Evolutionary conservation across 1,139 yeast species (phyloP).

Genomic region (Taphrina deformans): DNA sequence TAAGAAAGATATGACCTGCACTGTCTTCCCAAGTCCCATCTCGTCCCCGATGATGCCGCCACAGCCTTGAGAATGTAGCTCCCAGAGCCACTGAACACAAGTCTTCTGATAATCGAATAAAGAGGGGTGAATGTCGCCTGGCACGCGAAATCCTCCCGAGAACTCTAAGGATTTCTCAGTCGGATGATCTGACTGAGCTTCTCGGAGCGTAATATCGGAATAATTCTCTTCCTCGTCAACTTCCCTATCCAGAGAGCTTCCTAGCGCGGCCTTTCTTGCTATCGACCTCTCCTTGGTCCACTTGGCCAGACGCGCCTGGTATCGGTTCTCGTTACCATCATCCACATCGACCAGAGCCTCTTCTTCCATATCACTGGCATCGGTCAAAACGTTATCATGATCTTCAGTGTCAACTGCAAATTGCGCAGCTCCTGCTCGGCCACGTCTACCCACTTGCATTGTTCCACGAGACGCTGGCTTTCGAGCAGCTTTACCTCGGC

Average conservation of each 20-base stretch:
- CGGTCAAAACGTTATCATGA: background rate
- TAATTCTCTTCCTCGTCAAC: constrained; percentile 36
- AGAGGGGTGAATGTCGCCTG: constrained; percentile 87
- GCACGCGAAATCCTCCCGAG: constrained; percentile 67
- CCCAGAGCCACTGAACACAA: constrained; percentile 74
- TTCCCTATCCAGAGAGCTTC: constrained; percentile 32
- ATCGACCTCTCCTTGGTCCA: constrained; percentile 55
- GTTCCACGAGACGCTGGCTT: background rate
- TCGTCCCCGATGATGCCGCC: constrained; percentile 98
- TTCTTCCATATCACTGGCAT: constrained; percentile 30
- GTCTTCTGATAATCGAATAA: constrained; percentile 92
- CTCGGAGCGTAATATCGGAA: constrained; percentile 49
- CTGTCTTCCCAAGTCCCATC: constrained; percentile 96
- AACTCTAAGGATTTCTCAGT: constrained; percentile 69
- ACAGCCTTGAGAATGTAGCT: constrained; percentile 75
- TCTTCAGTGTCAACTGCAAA: background rate
- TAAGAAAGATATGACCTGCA: constrained; percentile 82
- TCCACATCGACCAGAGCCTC: constrained; percentile 48
- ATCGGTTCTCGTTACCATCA: constrained; percentile 73
- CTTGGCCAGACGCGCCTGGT: constrained; percentile 56
- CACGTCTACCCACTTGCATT: background rate
- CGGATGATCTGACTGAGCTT: constrained; percentile 78
- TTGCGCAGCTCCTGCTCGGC: background rate
- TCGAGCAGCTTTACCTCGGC: background rate
- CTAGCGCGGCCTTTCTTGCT: constrained; percentile 42